These are phyloP conservation scores for Acanthamoeba lenticulata DNA, from an alignment of 208 protist genomes.

Conservation along the genomic window DNA sequence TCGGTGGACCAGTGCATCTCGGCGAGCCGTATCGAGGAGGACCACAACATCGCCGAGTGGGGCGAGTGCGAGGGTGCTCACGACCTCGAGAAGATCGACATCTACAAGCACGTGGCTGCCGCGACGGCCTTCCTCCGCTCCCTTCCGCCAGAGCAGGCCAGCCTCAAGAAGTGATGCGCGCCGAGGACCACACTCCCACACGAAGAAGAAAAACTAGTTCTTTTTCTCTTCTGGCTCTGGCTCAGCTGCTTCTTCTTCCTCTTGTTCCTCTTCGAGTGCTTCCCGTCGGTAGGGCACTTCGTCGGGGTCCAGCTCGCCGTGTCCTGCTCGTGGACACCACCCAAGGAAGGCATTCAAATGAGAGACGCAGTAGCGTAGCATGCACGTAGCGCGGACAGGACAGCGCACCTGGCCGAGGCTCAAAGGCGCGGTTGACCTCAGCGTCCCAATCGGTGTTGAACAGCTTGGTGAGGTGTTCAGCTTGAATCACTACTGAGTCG, in stretches of 20 bases:
- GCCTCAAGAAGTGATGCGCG: conserved; percentile 36
- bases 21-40: conserved; percentile 64
- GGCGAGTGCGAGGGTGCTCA: conserved; percentile 62
- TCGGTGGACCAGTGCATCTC: conserved; percentile 9
- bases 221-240: no score
- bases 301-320: neutral
- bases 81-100: conserved; percentile 59
- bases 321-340: neutral
- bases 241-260: neutral
- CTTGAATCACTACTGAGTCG: conserved; percentile 26
- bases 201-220: no score
- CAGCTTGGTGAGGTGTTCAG: conserved; percentile 24
- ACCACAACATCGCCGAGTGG: conserved; percentile 59
- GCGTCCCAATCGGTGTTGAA: conserved; percentile 63
- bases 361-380: neutral
- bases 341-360: neutral
- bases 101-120: conserved; percentile 60
- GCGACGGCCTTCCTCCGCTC: conserved; percentile 35
- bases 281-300: neutral
- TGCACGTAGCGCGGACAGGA: neutral
- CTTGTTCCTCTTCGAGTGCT: neutral
- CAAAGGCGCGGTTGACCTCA: conserved; percentile 1
- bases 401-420: neutral
- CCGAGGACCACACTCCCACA: neutral
- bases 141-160: conserved; percentile 6